phyloP scores from a whole-genome alignment of 108 stramenopile species.

The Skeletonema potamos region DNA sequence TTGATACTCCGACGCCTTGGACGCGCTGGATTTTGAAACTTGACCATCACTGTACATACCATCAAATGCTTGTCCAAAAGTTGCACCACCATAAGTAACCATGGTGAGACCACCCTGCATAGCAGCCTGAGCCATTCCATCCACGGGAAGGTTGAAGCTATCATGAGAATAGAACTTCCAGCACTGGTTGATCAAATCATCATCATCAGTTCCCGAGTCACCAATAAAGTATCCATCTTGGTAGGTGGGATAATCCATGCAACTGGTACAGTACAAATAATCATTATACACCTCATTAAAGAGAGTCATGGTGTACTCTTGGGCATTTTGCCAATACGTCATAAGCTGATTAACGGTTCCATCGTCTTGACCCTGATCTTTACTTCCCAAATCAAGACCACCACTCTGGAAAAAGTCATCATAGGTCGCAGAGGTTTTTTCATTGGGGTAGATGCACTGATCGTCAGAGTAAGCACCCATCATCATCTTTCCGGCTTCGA shows the following conservation, averaged over 20 bases:
- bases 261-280: slow-evolving; percentile 77
- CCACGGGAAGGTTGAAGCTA: slow-evolving; percentile 69
- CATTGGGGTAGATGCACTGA: slow-evolving; percentile 55
- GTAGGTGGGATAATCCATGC: slow-evolving; percentile 89
- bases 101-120: slow-evolving; percentile 71
- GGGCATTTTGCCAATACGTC: slow-evolving; percentile 67
- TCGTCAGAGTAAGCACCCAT: slow-evolving; percentile 79
- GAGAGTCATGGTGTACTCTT: slow-evolving; percentile 77
- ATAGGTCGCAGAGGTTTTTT: slow-evolving; percentile 52
- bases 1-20: neutral
- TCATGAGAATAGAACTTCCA: slow-evolving; percentile 90
- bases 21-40: neutral
- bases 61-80: slow-evolving; percentile 49
- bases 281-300: slow-evolving; percentile 78
- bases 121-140: slow-evolving; percentile 72
- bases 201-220: slow-evolving; percentile 79
- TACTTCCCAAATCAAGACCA: slow-evolving; percentile 44
- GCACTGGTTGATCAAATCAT: slow-evolving; percentile 90
- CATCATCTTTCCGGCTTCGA: slow-evolving; percentile 56
- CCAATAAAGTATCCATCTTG: slow-evolving; percentile 91
- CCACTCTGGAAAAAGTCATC: slow-evolving; percentile 64
- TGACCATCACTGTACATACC: slow-evolving; percentile 32
- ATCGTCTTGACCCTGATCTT: slow-evolving; percentile 49
- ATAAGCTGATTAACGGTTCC: slow-evolving; percentile 25
- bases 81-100: slow-evolving; percentile 56